These are phyloP conservation scores for Aureobasidium sp. DNA, from an alignment of 2,329 filamentous ascomycete genomes.

Conservation along the genomic window DNA sequence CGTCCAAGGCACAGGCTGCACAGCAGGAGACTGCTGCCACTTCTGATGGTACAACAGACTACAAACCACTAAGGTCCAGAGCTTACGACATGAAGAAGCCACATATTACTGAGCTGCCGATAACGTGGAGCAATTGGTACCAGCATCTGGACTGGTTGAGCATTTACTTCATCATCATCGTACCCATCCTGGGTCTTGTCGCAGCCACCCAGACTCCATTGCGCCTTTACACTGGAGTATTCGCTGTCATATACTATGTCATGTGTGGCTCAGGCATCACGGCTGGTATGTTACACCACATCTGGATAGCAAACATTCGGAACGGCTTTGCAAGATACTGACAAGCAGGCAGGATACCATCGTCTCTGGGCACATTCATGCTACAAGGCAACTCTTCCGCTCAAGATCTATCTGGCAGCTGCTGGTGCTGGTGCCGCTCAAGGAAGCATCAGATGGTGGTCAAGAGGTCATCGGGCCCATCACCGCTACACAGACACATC, in stretches of 20 bases:
- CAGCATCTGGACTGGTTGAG: slow-evolving; percentile 95
- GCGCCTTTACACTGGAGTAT: slow-evolving; percentile 63
- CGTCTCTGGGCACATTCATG: slow-evolving; percentile 81
- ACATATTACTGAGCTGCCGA: slow-evolving; percentile 76
- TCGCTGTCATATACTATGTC: slow-evolving; percentile 73
- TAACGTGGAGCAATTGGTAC: slow-evolving; percentile 79
- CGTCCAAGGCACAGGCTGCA: neutral
- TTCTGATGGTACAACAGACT: neutral
- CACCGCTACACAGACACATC: slow-evolving; percentile 89
- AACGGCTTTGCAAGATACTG: neutral
- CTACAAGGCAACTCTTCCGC: slow-evolving; percentile 68
- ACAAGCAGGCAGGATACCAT: slow-evolving; percentile 53
- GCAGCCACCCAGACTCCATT: slow-evolving; percentile 73
- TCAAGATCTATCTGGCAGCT: slow-evolving; percentile 75
- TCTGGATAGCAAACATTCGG: too few relatives aligned
- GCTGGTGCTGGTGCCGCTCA: slow-evolving; percentile 77
- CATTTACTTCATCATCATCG: slow-evolving; percentile 68
- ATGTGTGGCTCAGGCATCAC: slow-evolving; percentile 50
- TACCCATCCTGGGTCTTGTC: slow-evolving; percentile 68
- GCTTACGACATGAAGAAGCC: slow-evolving; percentile 32
- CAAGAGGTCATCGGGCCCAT: slow-evolving; percentile 76
- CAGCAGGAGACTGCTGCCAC: too few relatives aligned
- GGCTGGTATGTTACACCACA: slow-evolving; percentile 27
- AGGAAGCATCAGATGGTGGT: slow-evolving; percentile 85
- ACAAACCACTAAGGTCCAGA: neutral